A percentile compares a stretch with the other conserved stretches of the same genome.
Conservation (phyloP, 83 land plant genomes). For the Thuja plicata region DNA sequence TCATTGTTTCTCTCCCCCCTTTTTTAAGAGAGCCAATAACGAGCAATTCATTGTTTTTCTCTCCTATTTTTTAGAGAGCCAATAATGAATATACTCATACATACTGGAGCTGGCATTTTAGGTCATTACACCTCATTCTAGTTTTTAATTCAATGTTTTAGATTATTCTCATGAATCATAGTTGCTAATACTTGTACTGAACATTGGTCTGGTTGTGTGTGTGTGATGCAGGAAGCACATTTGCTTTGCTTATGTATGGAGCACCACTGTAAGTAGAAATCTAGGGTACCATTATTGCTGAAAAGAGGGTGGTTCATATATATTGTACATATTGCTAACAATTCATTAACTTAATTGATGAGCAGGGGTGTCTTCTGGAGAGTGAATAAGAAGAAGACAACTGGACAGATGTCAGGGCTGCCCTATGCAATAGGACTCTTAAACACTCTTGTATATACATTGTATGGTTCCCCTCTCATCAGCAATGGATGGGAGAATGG, state of each 20-base stretch:
- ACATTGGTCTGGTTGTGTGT: background rate
- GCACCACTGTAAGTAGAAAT: background rate
- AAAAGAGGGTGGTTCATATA: background rate
- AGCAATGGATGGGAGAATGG: slow-evolving; percentile 45
- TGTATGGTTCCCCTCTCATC: slow-evolving; percentile 51
- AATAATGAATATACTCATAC: background rate
- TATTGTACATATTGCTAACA: background rate
- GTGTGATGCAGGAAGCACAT: background rate
- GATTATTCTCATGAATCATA: no score
- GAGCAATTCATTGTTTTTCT: no score
- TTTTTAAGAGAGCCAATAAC: no score
- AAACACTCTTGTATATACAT: slow-evolving; percentile 53
- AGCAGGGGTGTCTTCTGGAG: slow-evolving; percentile 31
- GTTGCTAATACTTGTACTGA: background rate
- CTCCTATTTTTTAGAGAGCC: no score
- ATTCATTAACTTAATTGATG: no score
- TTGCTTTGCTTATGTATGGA: slow-evolving; percentile 6
- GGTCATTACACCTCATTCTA: background rate
- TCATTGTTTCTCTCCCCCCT: no score
- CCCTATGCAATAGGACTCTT: slow-evolving; percentile 55
- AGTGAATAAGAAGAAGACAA: slow-evolving; percentile 43
- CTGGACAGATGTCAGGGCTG: slow-evolving; percentile 49
- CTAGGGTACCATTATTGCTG: no score
- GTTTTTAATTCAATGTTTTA: no score
- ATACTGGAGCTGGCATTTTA: background rate